Conservation (phyloP, 1,284 basidiomycete species). For the Naganishia liquefaciens region DNA sequence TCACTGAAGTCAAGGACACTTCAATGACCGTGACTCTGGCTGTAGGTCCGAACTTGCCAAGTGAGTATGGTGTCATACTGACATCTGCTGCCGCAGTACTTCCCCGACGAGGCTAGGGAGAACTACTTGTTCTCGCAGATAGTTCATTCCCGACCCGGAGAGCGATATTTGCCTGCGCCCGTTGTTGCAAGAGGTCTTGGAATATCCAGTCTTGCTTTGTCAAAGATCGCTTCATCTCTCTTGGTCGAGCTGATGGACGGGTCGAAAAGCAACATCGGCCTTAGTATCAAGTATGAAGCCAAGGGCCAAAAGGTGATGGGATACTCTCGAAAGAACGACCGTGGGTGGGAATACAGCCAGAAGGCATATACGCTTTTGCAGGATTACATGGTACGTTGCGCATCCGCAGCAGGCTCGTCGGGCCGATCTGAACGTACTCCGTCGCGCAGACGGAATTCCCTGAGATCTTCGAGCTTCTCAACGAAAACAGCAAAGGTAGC, state of each 20-base stretch:
- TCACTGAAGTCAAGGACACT: conserved; percentile 67
- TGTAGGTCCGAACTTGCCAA: conserved; percentile 57
- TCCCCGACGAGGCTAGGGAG: conserved; percentile 75
- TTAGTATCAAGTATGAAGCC: conserved; percentile 94
- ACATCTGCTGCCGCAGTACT: conserved; percentile 63
- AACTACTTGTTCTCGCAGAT: conserved; percentile 72
- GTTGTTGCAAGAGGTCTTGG: conserved; percentile 69
- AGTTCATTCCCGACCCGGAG: conserved; percentile 62
- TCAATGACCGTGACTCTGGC: conserved; percentile 76
- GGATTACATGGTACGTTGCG: conserved; percentile 71
- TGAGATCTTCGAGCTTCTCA: conserved; percentile 72
- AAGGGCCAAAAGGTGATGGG: conserved; percentile 95
- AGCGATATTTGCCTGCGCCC: conserved; percentile 74
- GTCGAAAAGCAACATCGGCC: conserved; percentile 82
- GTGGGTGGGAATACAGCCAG: conserved; percentile 92
- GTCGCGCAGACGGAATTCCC: conserved; percentile 68
- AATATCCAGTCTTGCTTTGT: conserved; percentile 72
- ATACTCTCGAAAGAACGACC: conserved; percentile 81
- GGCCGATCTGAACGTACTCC: not conserved
- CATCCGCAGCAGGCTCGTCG: not conserved
- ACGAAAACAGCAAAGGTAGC: conserved; percentile 67
- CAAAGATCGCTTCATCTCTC: conserved; percentile 89
- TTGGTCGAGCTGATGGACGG: conserved; percentile 75
- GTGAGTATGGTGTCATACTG: conserved; percentile 22
- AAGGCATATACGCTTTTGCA: conserved; percentile 77